Conservation (phyloP, 1,284 basidiomycete species). For the Apiotrichum montevideense region DNA sequence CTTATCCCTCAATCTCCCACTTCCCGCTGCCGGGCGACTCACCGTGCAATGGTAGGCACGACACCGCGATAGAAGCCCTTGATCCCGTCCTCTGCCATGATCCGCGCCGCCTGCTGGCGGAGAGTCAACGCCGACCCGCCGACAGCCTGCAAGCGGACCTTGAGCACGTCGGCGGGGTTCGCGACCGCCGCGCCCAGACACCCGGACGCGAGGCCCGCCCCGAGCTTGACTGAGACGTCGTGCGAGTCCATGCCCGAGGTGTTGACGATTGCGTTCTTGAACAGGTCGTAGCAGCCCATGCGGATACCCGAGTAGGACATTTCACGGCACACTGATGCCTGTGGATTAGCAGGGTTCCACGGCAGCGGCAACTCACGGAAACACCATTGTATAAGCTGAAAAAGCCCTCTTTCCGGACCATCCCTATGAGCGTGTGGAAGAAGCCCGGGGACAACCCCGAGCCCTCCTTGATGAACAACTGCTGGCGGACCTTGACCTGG, state of each 20-base stretch:
- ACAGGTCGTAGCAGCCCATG: conserved; percentile 19
- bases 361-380: neutral
- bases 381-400: conserved; percentile 15
- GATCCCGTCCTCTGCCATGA: conserved; percentile 9
- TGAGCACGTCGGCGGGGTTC: conserved; percentile 20
- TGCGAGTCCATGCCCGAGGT: conserved; percentile 11
- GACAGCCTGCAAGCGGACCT: conserved; percentile 16
- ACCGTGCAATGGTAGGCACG: conserved; percentile 13
- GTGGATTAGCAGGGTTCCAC: neutral
- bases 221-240: conserved; percentile 15
- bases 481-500: conserved; percentile 18
- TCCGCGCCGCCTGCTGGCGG: conserved; percentile 1
- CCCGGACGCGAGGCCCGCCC: conserved; percentile 11
- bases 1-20: neutral
- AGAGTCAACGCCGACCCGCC: conserved; percentile 9
- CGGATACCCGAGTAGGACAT: conserved; percentile 20
- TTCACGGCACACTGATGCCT: conserved; percentile 12
- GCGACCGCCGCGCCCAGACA: conserved; percentile 15
- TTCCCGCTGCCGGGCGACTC: neutral
- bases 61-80: conserved; percentile 14
- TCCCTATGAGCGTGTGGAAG: conserved; percentile 6
- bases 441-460: conserved; percentile 9
- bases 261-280: conserved; percentile 10
- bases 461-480: conserved; percentile 18
- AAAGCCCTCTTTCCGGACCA: conserved; percentile 14